Evolutionary conservation across 1,284 basidiomycete species (phyloP), one percentile per base, ranked within the genome.

Genomic region (Leccinum subfulvum): DNA sequence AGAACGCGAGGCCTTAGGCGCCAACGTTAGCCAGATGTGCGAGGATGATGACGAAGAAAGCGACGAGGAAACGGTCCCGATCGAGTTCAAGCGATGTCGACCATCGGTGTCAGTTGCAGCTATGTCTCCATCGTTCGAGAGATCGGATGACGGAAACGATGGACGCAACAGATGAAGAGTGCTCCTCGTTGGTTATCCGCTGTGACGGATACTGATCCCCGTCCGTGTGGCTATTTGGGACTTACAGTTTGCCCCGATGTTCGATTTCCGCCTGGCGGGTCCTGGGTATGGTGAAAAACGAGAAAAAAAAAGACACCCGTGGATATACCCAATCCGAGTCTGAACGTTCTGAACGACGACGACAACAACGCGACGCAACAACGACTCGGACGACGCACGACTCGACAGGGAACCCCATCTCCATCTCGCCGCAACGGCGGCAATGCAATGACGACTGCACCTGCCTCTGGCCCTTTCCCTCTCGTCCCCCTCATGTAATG

Each of bases 81-180:
- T 78, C 62, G 76, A 79, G 63, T 69, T 78, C 64, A 78, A 76
- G 59, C 71, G 76, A 57, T 69, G 78, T 49, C 67, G 75, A 58
- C 76, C 77, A 30, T 77, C 77, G 58, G 70, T 76, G 18, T 71
- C 75, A 33, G 66, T 76, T 47, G 64, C 66, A 13, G 62, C 67
- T 14, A 62, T 71, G 30, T 71, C 76, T 41, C 75, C 72, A 44
- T 68, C 75, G 10, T 57, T 55, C 23, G 23, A 23, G 23, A 23
- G 23, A 16, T 65, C 68, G 14, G 67, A 67, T 60, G 64, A 68
- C 47, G 60, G 66, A 33, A 23, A 23, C 23, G 58, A n/a, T 13
- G 49, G 26, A 33, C 53, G 53, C 56, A 51, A 30, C 62, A 44
- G 66, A 58, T 63, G 62, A 69, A 44, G 51, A 44, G 16, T 9